Conservation (phyloP, 2,329 filamentous ascomycete genomes). For the Stachybotrys chartarum region DNA sequence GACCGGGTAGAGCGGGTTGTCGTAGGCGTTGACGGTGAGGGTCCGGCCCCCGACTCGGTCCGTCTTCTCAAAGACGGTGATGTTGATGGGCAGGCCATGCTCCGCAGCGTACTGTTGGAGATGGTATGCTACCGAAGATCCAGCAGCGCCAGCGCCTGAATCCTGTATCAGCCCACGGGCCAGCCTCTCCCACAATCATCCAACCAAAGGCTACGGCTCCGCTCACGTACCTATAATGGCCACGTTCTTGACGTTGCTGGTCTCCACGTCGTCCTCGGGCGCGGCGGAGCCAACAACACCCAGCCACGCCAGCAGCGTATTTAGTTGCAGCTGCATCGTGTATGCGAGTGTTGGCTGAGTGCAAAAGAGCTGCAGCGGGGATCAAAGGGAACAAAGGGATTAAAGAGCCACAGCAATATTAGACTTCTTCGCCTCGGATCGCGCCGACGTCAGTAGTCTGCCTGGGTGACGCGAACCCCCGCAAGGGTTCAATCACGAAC, state of each 20-base stretch:
- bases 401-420: not conserved
- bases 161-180: constrained; percentile 5
- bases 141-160: constrained; percentile 79
- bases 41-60: constrained; percentile 76
- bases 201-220: not conserved
- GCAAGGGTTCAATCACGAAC: not conserved
- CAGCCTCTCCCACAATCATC: not conserved
- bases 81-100: constrained; percentile 57
- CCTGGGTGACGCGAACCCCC: not conserved
- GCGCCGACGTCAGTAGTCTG: not conserved
- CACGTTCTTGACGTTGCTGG: constrained; percentile 20
- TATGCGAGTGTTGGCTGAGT: not conserved
- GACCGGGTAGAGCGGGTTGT: constrained; percentile 58
- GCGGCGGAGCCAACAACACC: constrained; percentile 7
- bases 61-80: constrained; percentile 82
- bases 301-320: constrained; percentile 10
- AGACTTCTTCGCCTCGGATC: no score
- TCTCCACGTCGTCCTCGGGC: constrained; percentile 3
- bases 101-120: constrained; percentile 63
- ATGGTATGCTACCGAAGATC: constrained; percentile 80
- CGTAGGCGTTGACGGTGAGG: constrained; percentile 74
- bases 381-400: not conserved
- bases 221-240: constrained; percentile 26
- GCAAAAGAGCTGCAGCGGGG: not conserved
- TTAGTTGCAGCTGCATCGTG: constrained; percentile 10